A percentile compares a stretch with the other conserved stretches of the same genome.
These are phyloP conservation scores for Castanospermum australe DNA, from an alignment of 306 rosid genomes.

Conservation along the genomic window DNA sequence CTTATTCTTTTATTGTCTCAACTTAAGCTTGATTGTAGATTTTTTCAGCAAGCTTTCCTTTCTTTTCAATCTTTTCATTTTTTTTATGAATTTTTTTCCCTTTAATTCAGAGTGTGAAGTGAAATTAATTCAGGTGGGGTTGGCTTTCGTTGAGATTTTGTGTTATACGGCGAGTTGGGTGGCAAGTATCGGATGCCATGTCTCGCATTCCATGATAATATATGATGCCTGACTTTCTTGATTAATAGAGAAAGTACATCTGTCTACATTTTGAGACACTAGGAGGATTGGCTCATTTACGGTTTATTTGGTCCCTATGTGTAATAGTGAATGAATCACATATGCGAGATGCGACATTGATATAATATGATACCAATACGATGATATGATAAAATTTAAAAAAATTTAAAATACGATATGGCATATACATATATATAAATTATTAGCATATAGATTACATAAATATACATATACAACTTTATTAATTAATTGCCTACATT, in stretches of 20 bases:
- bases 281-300: not conserved
- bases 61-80: not conserved
- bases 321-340: too few relatives aligned
- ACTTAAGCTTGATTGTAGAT: not conserved
- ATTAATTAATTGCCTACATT: too few relatives aligned
- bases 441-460: too few relatives aligned
- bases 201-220: not conserved
- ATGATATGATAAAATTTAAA: too few relatives aligned
- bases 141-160: not conserved
- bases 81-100: not conserved
- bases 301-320: not conserved
- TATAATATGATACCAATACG: too few relatives aligned
- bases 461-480: too few relatives aligned
- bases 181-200: not conserved
- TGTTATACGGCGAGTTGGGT: not conserved
- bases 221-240: not conserved
- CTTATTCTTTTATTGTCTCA: not conserved
- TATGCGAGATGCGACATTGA: too few relatives aligned
- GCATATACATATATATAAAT: too few relatives aligned
- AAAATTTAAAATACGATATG: too few relatives aligned
- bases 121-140: not conserved
- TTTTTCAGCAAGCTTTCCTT: not conserved
- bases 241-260: not conserved
- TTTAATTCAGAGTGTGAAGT: not conserved
- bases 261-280: not conserved